Evolutionary conservation across 2,329 filamentous ascomycete genomes (phyloP), one percentile per base, ranked within the genome.

Genomic region (Cladosporium sp.): DNA sequence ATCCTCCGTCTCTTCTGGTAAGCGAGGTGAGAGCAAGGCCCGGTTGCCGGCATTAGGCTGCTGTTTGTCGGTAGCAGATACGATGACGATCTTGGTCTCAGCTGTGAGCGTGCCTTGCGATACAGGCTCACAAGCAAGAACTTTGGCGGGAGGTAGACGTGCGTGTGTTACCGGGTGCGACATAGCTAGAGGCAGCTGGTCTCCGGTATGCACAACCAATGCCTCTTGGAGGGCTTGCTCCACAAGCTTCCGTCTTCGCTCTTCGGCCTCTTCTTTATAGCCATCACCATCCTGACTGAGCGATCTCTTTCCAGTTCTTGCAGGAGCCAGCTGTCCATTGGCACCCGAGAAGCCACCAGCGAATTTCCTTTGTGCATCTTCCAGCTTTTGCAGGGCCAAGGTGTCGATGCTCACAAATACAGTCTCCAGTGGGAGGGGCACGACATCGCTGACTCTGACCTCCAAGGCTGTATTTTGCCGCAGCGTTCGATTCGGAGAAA

Each of bases 121-220:
- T 13, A 97, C 90, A 7, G 93, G 93, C 66, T 98, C 93, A 65
- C 91, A 97, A n/a, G 94, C 82, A 41, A 88, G 83, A 53, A 97
- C 87, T 69, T 86, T 90, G 36, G 88, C 93, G 0, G 91, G 89
- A 36, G 88, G 88, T 12, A 89, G 81, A 19, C 88, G 83, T 15
- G 87, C 81, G 68, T 95, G 89, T 7, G 90, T 95, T 55, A 95
- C 85, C 11, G 90, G 86, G 68, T 96, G 90, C 2, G 89, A 70
- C n/a, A 83, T 81, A 7, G 86, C 82, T 22, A 97, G 75, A 11
- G 88, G 87, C 35, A 98, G 73, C 8, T 92, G 68, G 67, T 97
- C 92, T 16, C 90, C 90, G 0, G 83, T 78, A 62, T 96, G 93
- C 11, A 97, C 82, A 15, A 98, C 78, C 52, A 80, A 82, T 16